Evolutionary conservation across 768 basidiomycete species (phyloP).

Genomic region (Lactarius psammicola): DNA sequence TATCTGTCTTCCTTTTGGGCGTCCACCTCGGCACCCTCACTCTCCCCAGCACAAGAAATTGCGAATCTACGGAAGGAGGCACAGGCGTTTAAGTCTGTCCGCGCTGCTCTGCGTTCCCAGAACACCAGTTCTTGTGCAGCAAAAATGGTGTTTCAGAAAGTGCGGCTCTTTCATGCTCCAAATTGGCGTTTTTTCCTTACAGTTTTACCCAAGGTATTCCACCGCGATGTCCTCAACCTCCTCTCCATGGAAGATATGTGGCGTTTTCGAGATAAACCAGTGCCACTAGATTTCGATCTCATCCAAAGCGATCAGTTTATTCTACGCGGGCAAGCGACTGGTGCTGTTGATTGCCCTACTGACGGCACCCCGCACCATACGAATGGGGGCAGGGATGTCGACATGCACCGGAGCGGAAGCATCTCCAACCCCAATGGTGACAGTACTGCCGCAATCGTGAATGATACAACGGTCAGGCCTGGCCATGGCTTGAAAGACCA

Average conservation of each 20-base stretch:
- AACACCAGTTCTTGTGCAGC: slow-evolving; percentile 50
- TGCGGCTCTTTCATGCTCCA: slow-evolving; percentile 33
- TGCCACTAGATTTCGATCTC: slow-evolving; percentile 75
- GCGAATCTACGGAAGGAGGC: slow-evolving; percentile 87
- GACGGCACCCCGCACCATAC: slow-evolving; percentile 33
- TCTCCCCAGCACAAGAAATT: slow-evolving; percentile 76
- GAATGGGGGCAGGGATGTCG: slow-evolving; percentile 22
- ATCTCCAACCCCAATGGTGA: slow-evolving; percentile 26
- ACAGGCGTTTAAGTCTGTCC: slow-evolving; percentile 79
- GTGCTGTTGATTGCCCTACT: slow-evolving; percentile 10
- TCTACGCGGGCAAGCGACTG: slow-evolving; percentile 34
- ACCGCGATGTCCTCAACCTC: slow-evolving; percentile 81
- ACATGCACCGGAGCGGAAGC: slow-evolving; percentile 25
- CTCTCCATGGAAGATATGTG: slow-evolving; percentile 97
- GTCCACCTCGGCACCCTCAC: background rate
- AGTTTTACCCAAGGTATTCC: slow-evolving; percentile 65
- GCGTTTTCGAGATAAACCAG: slow-evolving; percentile 84
- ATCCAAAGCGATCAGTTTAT: slow-evolving; percentile 66
- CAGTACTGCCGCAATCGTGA: slow-evolving; percentile 9
- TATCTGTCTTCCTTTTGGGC: background rate
- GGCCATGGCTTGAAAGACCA: slow-evolving; percentile 72
- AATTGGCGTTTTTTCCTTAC: background rate
- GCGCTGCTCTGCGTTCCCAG: slow-evolving; percentile 57
- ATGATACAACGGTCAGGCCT: slow-evolving; percentile 7
- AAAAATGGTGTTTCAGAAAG: slow-evolving; percentile 81